Evolutionary conservation across 2,329 filamentous ascomycete species (phyloP), one percentile per base, ranked within the genome.

Genomic region (Colletotrichum coccodes): DNA sequence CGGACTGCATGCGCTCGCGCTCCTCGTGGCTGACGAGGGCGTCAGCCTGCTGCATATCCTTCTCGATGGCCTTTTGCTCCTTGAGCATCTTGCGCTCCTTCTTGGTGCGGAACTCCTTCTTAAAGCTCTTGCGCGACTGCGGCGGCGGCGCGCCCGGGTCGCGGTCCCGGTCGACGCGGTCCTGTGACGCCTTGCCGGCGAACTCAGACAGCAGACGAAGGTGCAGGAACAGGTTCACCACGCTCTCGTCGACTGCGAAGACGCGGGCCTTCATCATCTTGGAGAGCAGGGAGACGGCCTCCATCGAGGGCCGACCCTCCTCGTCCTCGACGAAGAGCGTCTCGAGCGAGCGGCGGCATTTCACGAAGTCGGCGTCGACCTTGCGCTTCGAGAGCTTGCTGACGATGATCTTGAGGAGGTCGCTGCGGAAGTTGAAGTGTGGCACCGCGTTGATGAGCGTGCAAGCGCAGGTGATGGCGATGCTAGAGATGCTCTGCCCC

Each of bases 221-320:
- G 76, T 95, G 93, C 47, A 99, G 87, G 79, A 99, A 98, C 1
- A 94, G 91, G 78, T 98, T 97, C 62, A 98, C 81, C 0, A 97
- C 92, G 74, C 87, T 91, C 80, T 98, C 95, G 73, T 98, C 89
- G 32, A 98, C 87, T 53, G 90, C 84, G 79, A 93, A 99, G 67
- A 95, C 90, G 73, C 91, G 91, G 2, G 91, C 91, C 81, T 93
- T 97, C 91, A 99, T 95, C 95, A 98, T 97, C 83, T 96, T 97
- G 28, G 94, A 90, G 47, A 99, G 84, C 62, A 97, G 85, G 0
- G 90, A 89, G 12, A 97, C 93, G 0, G 94, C 93, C 78, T 99
- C 96, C 73, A 97, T 86, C 0, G 95, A 94, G 1, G 94, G 91
- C 21, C 92, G 90, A 18, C 96, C 96, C 76, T 98, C 95, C 56